Base-by-base conservation (phyloP, 345 rosid species). In the Conringia planisiliqua region DNA sequence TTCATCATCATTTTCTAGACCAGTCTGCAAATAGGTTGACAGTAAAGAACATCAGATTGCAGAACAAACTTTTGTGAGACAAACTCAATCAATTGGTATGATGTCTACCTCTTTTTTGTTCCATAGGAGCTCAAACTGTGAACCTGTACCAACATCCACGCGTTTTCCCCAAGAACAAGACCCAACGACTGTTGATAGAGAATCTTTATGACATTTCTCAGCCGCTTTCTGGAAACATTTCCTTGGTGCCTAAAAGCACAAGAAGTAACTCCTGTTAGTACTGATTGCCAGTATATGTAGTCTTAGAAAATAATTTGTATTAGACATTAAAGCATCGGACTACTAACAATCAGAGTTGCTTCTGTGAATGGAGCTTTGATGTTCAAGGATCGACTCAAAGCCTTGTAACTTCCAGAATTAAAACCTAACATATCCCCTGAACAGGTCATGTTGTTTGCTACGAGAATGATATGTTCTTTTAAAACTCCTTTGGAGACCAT, bases 151-250 rank as follows among this genome's bases (percentile, higher is more conserved):
- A 57, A 95, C 98, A 33, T 90, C 89, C 39, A 95, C 98, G 7
- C 73, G 78, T 62, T 92, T 92, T 4, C 99, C 99, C 98, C 99
- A 95, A 4, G 98, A 87, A 80, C 97, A 90, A 61, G 99, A 87
- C 2, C 96, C 97, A 80, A 92, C 99, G 1, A 90, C 77, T 50
- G 96, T 92, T 47, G 97, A 82, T 58, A 92, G 79, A 56, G 88
- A 61, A 84, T 95, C 98, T 35, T 68, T 65, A 44, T 90, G 88
- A 76, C 92, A 86, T 75, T 92, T 95, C 80, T 85, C 96, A 36
- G 99, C 91, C 48, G 99, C 99, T 79, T 80, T 86, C 82, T 95
- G 97, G 73, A 95, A 95, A 76, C 96, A 90, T 83, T 62, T 92
- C 79, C 85, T 85, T 17, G 98, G 98, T 3, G 90, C 81, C 99